Evolutionary conservation across 108 stramenopile species (phyloP), one percentile per base, ranked within the genome.

Genomic region (Halocafeteria seosinensis): DNA sequence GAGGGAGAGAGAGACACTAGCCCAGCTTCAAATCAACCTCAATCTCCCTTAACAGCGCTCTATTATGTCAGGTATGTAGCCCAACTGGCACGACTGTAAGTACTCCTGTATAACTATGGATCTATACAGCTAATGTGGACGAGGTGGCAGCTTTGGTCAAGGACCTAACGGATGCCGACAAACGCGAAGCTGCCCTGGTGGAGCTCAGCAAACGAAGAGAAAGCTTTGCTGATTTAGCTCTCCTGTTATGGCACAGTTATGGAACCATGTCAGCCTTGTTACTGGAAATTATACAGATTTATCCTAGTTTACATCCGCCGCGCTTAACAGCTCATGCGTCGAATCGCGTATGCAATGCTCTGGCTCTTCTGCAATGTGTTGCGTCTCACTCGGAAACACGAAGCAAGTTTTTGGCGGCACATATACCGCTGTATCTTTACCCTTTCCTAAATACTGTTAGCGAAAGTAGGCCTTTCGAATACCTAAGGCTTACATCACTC

Each of bases 161-260:
- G 62, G 25, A 67, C 30, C 61, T 67, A 1, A 61, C 50, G 33
- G 34, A 63, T 31, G 60, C 66, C 4, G 33, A 76, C 26, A 81
- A 92, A 75, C 77, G 96, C 50, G 96, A 95, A 71, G 76, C 73
- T 6, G 96, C 90, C 5, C 70, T 98, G 8, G 71, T 95, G 55
- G 92, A 95, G 78, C 76, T 98, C 26, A 93, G 91, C 67, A 98
- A 98, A 72, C 92, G 92, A 67, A 79, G 96, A 23, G 97, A 98
- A 74, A 71, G 74, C 25, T 95, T 89, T 75, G 67, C 88, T 3
- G 94, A 98, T 62, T 76, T 98, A 23, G 97, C 97, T 24, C 97
- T 93, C 9, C 65, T 83, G 34, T 62, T 85, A 8, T 85, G 84
- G 84, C 77, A 83, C 57, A 73, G 74, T 9, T 79, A 69, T 30